Conservation (phyloP, 176 grass and related monocot species). For the Aegilops tauschii region DNA sequence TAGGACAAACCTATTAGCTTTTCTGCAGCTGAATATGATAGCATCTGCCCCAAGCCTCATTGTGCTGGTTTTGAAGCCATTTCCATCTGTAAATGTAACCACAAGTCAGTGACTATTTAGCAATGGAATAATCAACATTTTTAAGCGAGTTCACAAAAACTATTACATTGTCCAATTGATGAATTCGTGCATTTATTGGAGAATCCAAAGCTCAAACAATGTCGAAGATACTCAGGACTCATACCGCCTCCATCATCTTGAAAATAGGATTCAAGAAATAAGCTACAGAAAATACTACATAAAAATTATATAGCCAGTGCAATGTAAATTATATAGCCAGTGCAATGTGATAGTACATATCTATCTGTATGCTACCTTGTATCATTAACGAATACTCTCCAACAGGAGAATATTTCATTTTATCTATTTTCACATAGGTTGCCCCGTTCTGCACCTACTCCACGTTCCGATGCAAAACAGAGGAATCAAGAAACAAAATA, state of each 20-base stretch:
- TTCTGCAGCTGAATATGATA: constrained; percentile 65
- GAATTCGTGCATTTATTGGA: constrained; percentile 55
- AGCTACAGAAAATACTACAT: neutral
- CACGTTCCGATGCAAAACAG: constrained; percentile 18
- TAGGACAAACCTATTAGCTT: constrained; percentile 45
- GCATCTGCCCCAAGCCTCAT: constrained; percentile 87
- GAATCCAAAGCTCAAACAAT: constrained; percentile 84
- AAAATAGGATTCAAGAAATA: neutral
- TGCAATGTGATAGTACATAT: neutral
- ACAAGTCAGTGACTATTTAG: constrained; percentile 30
- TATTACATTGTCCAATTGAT: constrained; percentile 65
- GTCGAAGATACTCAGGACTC: constrained; percentile 58
- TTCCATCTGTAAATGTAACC: constrained; percentile 55
- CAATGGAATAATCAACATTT: neutral
- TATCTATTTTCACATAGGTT: constrained; percentile 73
- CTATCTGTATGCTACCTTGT: constrained; percentile 47
- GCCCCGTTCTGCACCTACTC: constrained; percentile 59
- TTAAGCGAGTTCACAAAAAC: constrained; percentile 9
- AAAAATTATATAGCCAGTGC: neutral
- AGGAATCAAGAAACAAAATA: constrained; percentile 1
- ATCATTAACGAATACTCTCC: constrained; percentile 60
- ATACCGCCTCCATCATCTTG: constrained; percentile 82
- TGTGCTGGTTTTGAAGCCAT: constrained; percentile 90
- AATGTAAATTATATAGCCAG: neutral
- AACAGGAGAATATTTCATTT: constrained; percentile 45